phyloP scores from a whole-genome alignment of 2,329 filamentous ascomycete species.

The Penicillium brevicompactum region DNA sequence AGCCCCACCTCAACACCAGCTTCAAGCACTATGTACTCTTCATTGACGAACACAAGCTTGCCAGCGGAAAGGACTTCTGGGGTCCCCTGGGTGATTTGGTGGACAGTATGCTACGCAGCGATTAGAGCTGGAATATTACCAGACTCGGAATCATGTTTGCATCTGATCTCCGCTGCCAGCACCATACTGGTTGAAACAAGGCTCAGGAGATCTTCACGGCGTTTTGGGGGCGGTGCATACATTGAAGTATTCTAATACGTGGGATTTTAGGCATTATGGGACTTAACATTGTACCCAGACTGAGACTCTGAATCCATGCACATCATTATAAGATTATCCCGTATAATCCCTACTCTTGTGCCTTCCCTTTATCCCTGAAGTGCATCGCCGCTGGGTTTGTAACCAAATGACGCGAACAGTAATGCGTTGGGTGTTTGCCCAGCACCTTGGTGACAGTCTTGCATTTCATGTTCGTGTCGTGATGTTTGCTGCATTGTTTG shows the following conservation, averaged over 20 bases:
- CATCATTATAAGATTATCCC: not conserved
- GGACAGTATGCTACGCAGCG: conserved; percentile 95
- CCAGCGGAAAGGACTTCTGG: conserved; percentile 95
- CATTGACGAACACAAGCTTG: conserved; percentile 92
- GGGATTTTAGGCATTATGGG: conserved; percentile 10
- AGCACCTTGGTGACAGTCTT: not conserved
- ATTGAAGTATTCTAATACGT: conserved; percentile 17
- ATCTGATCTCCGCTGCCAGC: conserved; percentile 6
- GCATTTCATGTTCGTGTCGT: conserved; percentile 7
- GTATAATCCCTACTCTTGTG: too few relatives aligned
- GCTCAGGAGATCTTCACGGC: conserved; percentile 17
- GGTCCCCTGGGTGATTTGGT: conserved; percentile 93
- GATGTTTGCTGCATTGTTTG: not conserved
- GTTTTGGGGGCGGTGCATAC: conserved; percentile 23
- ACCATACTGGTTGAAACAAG: conserved; percentile 1
- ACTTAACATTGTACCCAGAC: not conserved
- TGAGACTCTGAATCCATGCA: conserved; percentile 5
- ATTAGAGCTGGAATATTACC: conserved; percentile 53
- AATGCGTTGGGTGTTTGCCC: not conserved
- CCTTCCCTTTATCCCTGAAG: not conserved
- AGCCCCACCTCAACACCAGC: conserved; percentile 96
- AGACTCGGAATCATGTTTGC: conserved; percentile 7
- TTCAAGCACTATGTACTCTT: conserved; percentile 99
- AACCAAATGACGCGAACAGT: conserved; percentile 4
- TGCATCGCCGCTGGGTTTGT: conserved; percentile 2